Percentiles rank a stretch among this genome's conserved stretches.
Conservation (phyloP, 2,329 filamentous ascomycete species). For the Tolypocladium amazonense region DNA sequence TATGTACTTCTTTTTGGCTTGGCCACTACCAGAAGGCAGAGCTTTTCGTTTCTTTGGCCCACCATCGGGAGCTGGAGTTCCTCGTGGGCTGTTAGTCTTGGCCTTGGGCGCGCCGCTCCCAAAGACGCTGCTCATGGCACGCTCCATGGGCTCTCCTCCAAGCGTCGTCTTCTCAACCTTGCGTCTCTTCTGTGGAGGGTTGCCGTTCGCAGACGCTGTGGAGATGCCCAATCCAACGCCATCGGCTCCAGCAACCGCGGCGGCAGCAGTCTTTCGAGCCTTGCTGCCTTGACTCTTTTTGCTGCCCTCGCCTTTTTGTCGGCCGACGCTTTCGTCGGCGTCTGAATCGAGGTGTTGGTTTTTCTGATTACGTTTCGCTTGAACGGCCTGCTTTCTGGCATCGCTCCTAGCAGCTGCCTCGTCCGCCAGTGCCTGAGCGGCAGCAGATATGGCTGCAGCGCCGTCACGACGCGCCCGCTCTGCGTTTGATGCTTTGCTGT, state of each 20-base stretch:
- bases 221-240: constrained; percentile 56
- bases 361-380: constrained; percentile 64
- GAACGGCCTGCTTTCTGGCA: constrained; percentile 69
- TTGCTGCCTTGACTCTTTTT: constrained; percentile 59
- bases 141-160: constrained; percentile 47
- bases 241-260: constrained; percentile 28
- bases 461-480: constrained; percentile 72
- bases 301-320: constrained; percentile 32
- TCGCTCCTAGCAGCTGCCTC: constrained; percentile 80
- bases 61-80: constrained; percentile 54
- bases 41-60: constrained; percentile 63
- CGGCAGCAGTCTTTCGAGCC: constrained; percentile 42
- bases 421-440: constrained; percentile 65
- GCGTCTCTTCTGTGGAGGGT: constrained; percentile 60
- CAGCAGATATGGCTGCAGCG: constrained; percentile 65
- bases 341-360: constrained; percentile 66
- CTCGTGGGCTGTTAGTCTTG: constrained; percentile 54
- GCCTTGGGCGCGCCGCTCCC: constrained; percentile 41
- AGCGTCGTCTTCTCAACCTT: constrained; percentile 63
- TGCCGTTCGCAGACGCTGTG: constrained; percentile 39
- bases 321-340: constrained; percentile 64
- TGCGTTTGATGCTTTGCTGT: constrained; percentile 50
- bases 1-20: constrained; percentile 67
- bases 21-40: constrained; percentile 53
- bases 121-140: constrained; percentile 52